Conservation (phyloP, 202 grass and related monocot species). For the Brachypodium distachyon region DNA sequence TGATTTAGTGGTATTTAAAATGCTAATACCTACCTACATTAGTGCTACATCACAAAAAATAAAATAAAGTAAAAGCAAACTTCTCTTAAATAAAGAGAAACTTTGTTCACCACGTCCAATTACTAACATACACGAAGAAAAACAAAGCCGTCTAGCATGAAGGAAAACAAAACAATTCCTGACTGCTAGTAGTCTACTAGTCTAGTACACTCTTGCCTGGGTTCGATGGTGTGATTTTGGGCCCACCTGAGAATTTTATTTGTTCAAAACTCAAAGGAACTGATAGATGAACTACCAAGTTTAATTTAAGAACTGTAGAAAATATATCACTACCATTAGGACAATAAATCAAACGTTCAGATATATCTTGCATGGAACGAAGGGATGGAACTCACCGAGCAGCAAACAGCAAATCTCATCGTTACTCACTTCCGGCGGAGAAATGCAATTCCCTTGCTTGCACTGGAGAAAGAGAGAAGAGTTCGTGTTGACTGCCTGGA, state of each 20-base stretch:
- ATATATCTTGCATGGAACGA: background rate
- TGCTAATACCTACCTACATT: no score
- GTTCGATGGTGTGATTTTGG: background rate
- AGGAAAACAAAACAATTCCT: background rate
- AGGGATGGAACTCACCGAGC: conserved; percentile 12
- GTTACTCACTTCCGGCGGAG: conserved; percentile 23
- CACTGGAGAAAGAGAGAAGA: conserved; percentile 22
- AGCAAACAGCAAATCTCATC: conserved; percentile 31
- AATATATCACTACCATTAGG: no score
- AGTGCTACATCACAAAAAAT: no score
- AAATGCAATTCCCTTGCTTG: conserved; percentile 18
- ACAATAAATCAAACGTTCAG: no score
- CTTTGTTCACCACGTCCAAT: background rate
- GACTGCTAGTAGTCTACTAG: no score
- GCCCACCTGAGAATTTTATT: background rate
- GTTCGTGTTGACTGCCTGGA: conserved; percentile 25
- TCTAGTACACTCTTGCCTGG: no score
- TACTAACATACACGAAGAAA: background rate
- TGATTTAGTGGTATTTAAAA: no score
- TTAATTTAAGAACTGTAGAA: background rate
- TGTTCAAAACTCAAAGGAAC: background rate
- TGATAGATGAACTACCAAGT: background rate
- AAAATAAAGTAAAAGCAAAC: no score
- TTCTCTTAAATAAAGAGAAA: background rate
- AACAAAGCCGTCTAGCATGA: background rate